Evolutionary conservation across 768 basidiomycete species (phyloP), one percentile per base, ranked within the genome.

Genomic region (Suillus spraguei): DNA sequence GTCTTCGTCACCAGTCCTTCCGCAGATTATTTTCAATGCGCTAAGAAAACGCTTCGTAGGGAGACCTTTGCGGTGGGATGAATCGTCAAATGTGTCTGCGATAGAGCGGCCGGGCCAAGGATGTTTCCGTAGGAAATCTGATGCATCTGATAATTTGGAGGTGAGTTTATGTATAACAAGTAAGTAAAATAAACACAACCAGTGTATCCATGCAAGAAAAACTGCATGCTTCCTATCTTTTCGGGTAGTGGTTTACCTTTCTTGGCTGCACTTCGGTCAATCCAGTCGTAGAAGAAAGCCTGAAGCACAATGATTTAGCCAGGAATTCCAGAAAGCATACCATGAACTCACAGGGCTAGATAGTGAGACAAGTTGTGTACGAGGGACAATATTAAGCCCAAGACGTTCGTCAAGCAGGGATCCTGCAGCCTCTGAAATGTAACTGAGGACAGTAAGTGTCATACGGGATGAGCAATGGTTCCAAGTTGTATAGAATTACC

Each of bases 241-340:
- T 91, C 92, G 28, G 92, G 92, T 22, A 95, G 74, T 1, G 84
- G 82, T 70, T 94, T 93, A 7, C 91, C 92, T 69, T 95, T 94
- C 78, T 93, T 95, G 11, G 83, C 83, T 5, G 85, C 91, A 70
- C 79, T 91, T 63, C 93, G 81, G 69, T 96, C 94, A 35, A 94
- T 78, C 93, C 93, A 96, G 70, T 94, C 92, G 68, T 96, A 97
- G 75, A 92, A 97, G 76, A 97, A 97, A 6, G 93, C 91, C 87
- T 94, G 66, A 24, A 36, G 16, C 16, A 14, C 39, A 50, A 38
- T 62, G 20, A 47, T 64, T 65, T 60, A 42, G 38, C 24, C 49
- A 62, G 46, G 58, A 32, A 28, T 52, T 33, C 20, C 28, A 22
- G n/a, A 35, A 56, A 49, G 41, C 52, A 7, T 28, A 32, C 20